Base-by-base conservation (phyloP, 1,284 basidiomycete species). In the Ustilago cynodontis region DNA sequence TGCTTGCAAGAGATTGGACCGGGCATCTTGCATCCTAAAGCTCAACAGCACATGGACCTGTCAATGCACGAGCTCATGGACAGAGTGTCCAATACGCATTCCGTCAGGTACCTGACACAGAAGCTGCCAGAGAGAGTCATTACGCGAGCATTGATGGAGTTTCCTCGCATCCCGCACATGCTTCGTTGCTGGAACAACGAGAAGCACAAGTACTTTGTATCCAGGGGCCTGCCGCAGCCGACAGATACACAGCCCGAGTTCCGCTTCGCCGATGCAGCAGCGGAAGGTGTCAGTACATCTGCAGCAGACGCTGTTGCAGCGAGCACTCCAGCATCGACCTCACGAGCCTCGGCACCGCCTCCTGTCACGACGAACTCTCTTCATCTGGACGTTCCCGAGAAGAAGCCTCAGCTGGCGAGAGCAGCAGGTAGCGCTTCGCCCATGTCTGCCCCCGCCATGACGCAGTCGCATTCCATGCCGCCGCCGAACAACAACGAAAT, bases 101-200 rank as follows among this genome's bases (percentile, higher is more conserved):
- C 72, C 5, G 72, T 67, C 3, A 49, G 53, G 41, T 54, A 60
- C 41, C 37, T 75, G 18, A 13, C 13, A 16, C 31, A 20, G 9
- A 63, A 59, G 41, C n/a, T 66, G 56, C 59, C 64, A 50, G 67
- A 64, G 16, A 53, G 63, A 6, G 60, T 64, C 14, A 39, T 70
- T 20, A 57, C 62, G 16, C 26, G 72, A 18, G 67, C 72, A 35
- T 22, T 75, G 16, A 75, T 75, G 72, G 72, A 75, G 52, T 71
- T 75, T 22, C 72, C 72, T 2, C 51, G 72, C 7, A 26, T 75
- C 1, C 72, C 72, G 10, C 72, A 75, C 56, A 75, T 75, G 72
- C 39, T 75, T 37, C 52, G 60, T 20, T 60, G 67, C 57, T 75
- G 72, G 72, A 43, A 53, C 28, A 45, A 54, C 43, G 72, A 75